A percentile compares a stretch with the other conserved stretches of the same genome.
These are phyloP conservation scores for Globisporangium barbulae DNA, from an alignment of 352 stramenopile species.

Conservation along the genomic window DNA sequence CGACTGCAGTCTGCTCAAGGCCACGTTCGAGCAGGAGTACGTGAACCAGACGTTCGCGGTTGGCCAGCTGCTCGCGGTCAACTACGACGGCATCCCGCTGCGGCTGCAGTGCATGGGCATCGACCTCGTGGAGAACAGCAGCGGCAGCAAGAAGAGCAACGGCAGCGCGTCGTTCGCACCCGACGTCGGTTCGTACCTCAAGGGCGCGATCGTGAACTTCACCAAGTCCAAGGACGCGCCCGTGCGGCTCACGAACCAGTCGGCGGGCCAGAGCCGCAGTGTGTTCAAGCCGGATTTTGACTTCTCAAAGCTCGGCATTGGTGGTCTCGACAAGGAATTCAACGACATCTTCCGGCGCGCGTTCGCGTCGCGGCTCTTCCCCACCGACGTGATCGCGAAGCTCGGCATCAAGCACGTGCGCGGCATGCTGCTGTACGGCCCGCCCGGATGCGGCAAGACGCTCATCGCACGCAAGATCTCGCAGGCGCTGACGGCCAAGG, in stretches of 20 bases:
- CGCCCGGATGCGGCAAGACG: conserved; percentile 94
- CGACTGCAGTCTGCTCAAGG: conserved; percentile 72
- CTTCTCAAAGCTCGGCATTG: conserved; percentile 98
- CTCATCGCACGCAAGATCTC: conserved; percentile 98
- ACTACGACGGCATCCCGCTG: conserved; percentile 60
- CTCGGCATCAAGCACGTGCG: conserved; percentile 99
- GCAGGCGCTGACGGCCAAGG: conserved; percentile 94
- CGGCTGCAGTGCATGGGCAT: conserved; percentile 55
- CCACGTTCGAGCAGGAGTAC: conserved; percentile 67
- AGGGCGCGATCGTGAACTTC: conserved; percentile 72
- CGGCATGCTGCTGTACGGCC: conserved; percentile 88
- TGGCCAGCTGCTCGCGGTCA: conserved; percentile 70
- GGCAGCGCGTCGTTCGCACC: conserved; percentile 30
- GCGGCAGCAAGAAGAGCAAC: conserved; percentile 18
- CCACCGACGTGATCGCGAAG: conserved; percentile 93
- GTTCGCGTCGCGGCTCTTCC: conserved; percentile 98
- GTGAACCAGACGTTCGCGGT: conserved; percentile 70
- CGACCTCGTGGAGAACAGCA: conserved; percentile 48
- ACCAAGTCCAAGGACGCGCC: conserved; percentile 74
- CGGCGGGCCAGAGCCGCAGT: conserved; percentile 58
- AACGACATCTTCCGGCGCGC: conserved; percentile 99
- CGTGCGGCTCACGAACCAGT: conserved; percentile 79
- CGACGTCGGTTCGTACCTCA: conserved; percentile 49
- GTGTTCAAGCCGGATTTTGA: conserved; percentile 98
- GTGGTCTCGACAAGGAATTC: conserved; percentile 98